These are phyloP conservation scores for Spongospora subterranea DNA, from an alignment of 208 protist genomes.

Conservation along the genomic window DNA sequence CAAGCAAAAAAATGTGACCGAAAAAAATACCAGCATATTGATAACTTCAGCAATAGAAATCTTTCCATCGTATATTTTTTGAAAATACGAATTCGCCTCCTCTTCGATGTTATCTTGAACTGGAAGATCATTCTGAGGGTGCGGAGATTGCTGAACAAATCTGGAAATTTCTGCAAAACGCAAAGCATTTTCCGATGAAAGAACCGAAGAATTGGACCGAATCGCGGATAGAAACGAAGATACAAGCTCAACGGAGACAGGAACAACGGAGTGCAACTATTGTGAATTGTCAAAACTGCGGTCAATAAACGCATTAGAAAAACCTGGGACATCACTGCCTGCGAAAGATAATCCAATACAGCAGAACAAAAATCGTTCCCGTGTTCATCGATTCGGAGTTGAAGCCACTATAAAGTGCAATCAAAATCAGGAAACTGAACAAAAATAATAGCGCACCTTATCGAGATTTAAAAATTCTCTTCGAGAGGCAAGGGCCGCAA, in stretches of 20 bases:
- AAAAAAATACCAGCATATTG: constrained; percentile 70
- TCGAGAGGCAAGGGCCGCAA: constrained; percentile 73
- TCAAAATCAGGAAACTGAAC: neutral
- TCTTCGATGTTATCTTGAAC: constrained; percentile 73
- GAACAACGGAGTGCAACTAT: neutral
- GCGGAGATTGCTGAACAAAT: neutral
- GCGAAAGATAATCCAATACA: constrained; percentile 13
- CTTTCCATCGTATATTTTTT: constrained; percentile 77
- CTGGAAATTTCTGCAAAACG: neutral
- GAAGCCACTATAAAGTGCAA: constrained; percentile 52
- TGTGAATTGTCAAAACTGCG: neutral
- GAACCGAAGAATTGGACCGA: neutral
- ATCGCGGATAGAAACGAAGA: constrained; percentile 11
- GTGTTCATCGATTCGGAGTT: neutral
- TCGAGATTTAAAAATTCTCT: constrained; percentile 78
- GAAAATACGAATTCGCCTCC: constrained; percentile 78
- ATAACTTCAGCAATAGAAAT: constrained; percentile 77
- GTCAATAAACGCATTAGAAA: neutral
- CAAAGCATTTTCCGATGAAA: neutral
- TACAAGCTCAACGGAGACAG: constrained; percentile 11
- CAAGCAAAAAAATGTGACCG: neutral
- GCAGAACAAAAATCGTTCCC: constrained; percentile 28
- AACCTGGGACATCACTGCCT: neutral
- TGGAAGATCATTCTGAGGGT: neutral
- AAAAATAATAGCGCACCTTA: constrained; percentile 69